Conservation (phyloP, 2,329 filamentous ascomycete genomes). For the Epichloe amarillans region DNA sequence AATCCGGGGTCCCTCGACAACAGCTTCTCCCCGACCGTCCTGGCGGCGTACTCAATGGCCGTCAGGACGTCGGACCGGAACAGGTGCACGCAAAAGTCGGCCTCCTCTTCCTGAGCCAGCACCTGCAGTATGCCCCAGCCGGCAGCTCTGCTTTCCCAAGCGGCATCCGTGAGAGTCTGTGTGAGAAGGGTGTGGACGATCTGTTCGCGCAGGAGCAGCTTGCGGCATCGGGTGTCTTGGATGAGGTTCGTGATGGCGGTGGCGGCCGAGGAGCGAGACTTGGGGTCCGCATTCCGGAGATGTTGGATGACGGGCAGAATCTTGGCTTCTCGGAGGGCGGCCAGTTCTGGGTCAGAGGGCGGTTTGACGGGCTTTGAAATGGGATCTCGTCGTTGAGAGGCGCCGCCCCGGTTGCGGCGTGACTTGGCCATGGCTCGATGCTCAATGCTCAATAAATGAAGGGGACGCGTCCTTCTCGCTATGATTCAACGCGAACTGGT, state of each 20-base stretch:
- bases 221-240: slow-evolving; percentile 47
- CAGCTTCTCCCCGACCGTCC: slow-evolving; percentile 33
- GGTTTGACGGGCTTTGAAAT: slow-evolving; percentile 45
- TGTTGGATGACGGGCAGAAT: slow-evolving; percentile 51
- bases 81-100: slow-evolving; percentile 53
- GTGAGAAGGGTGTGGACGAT: slow-evolving; percentile 49
- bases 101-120: slow-evolving; percentile 48
- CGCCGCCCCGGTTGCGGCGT: slow-evolving; percentile 37
- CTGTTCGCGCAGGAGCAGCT: slow-evolving; percentile 52
- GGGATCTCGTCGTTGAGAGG: slow-evolving; percentile 37
- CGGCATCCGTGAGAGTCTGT: slow-evolving; percentile 50
- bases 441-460: not conserved
- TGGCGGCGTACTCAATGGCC: slow-evolving; percentile 43
- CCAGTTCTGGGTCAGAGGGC: slow-evolving; percentile 49
- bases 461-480: too few relatives aligned
- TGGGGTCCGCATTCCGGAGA: slow-evolving; percentile 44
- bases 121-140: slow-evolving; percentile 55
- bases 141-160: slow-evolving; percentile 48
- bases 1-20: slow-evolving; percentile 28
- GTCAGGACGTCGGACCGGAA: slow-evolving; percentile 48
- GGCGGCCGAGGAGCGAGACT: slow-evolving; percentile 45
- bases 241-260: slow-evolving; percentile 48
- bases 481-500: not conserved
- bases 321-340: slow-evolving; percentile 47
- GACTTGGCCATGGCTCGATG: slow-evolving; percentile 43